Base-by-base conservation (phyloP, 176 grass and related monocot genomes). In the Urochloa ruziziensis region DNA sequence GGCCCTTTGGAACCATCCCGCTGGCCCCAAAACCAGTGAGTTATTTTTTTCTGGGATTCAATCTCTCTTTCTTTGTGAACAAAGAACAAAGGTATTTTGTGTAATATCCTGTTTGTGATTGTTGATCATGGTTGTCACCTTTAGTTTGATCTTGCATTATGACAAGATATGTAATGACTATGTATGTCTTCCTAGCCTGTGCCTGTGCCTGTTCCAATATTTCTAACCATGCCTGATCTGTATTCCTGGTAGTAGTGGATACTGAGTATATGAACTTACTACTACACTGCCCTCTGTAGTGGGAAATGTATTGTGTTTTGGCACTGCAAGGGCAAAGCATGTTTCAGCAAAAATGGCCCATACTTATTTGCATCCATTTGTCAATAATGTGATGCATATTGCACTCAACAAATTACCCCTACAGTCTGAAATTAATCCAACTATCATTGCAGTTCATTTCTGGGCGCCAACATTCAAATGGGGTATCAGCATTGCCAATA, bases 401-500 rank as follows among this genome's bases (percentile, higher is more conserved):
- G 2, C 10, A 83, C 80, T 66, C 25, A 67, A 36, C 35, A 63
- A 65, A 67, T 63, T 72, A 29, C 40, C 3, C 3, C 7, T 30
- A 8, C 32, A 19, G 24, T 6, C 28, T 82, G 7, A 58, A 36
- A 73, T 53, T 10, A 16, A 65, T 60, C 53, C 62, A 21, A 61
- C 67, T 32, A 62, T 79, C 35, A 37, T 80, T 75, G 62, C 77
- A 90, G 91, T 99, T 92, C 93, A 94, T 90, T 94, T 95, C 79
- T 95, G 95, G 95, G 92, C 92, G 2, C 93, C 91, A 39, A 98
- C 91, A 65, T 98, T 98, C 69, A 98, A 98, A 90, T 98, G 96
- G 96, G 93, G 89, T 25, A 98, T 98, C 33, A 98, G 91, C 76
- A 95, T 98, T 85, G 96, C 96, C 9, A 98, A 98, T 43, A 67